Base-by-base conservation (phyloP, 768 basidiomycete genomes). In the Melanogaster broomeanus region DNA sequence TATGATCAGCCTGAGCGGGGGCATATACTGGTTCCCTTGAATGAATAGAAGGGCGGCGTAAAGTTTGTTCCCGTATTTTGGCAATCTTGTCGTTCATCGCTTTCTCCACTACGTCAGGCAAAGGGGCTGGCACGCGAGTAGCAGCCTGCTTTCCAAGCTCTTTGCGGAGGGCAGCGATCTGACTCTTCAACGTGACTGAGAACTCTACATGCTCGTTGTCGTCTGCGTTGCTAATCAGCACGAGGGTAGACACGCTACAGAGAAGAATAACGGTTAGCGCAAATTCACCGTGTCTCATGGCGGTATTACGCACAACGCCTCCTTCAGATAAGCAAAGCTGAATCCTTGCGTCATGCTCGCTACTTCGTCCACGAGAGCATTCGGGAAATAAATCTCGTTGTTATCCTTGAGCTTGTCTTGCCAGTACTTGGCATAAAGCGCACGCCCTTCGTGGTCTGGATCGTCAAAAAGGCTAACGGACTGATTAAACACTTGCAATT, bases 291-390 rank as follows among this genome's bases (percentile, higher is more conserved):
- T 34, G 9, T 12, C 12, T 4, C 21, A 34, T 28, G 25, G 22
- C 28, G 22, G 34, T 18, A 48, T 16, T 24, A 76, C 88, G 53
- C 64, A 93, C 91, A 93, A 93, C 3, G 83, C 89, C 68, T 93
- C 92, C 66, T 95, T 93, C 60, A 94, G 73, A 67, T 91, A 93
- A 0, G 92, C 90, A 65, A 93, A 93, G 58, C 86, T 89, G 73
- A 93, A 93, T 27, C 74, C 72, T 28, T 77, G 72, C 0, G 90
- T 93, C 51, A 69, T 46, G 10, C 75, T 69, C 6, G 85, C 88
- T 24, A 89, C 72, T 55, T 82, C 78, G 11, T 78, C 66, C 16
- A 84, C 74, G 28, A 93, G 75, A 12, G 71, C 55, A 56, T 90
- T 85, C 0, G 91, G 82, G 73, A 90, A 92, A 4, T 72, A 66